Base-by-base conservation (phyloP, 2,329 filamentous ascomycete genomes). In the Seiridium unicorne region DNA sequence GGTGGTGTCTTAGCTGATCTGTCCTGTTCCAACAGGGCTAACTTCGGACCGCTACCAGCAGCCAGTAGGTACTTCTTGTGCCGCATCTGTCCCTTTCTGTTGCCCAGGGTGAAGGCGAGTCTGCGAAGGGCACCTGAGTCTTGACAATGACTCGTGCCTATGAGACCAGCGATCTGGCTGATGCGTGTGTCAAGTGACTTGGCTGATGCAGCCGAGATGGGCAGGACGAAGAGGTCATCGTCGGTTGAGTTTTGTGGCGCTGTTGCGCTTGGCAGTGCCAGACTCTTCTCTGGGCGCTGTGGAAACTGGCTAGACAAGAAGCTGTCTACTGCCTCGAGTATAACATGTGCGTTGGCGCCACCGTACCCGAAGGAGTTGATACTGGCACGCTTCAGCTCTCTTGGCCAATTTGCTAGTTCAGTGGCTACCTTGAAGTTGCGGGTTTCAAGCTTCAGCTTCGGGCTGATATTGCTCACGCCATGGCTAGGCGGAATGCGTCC, bases 401-500 rank as follows among this genome's bases (percentile, higher is more conserved):
- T 8, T 3, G 54, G 54, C 54, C 51, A 54, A 3, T 42, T 13
- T 38, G 38, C 35, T 5, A 26, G 3, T 42, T 54, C 3, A 11
- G 34, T 42, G 6, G 35, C 51, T 3, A 47, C 42, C 13, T 44
- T 44, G 26, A 32, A 11, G 10, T 51, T 51, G 48, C 48, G 48
- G 8, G 51, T 32, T n/a, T n/a, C n/a, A n/a, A 18, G 18, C 51
- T 54, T 13, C 38, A 34, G 32, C 32, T 62, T 66, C 0, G 66
- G 66, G 26, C 66, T 68, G 2, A 66, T 4, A 3, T 57, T 62
- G 3, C 32, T 51, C 1, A 67, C 46, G 1, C 61, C 62, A 3
- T 44, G n/a, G 0, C 58, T 70, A 1, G 72, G 68, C 0, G 73
- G 70, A 35, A 76, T 73, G 0, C 42, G 35, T 0, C 63, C 65